These are phyloP conservation scores for Vanilla planifolia DNA, from an alignment of 106 monocot genomes.

Conservation along the genomic window DNA sequence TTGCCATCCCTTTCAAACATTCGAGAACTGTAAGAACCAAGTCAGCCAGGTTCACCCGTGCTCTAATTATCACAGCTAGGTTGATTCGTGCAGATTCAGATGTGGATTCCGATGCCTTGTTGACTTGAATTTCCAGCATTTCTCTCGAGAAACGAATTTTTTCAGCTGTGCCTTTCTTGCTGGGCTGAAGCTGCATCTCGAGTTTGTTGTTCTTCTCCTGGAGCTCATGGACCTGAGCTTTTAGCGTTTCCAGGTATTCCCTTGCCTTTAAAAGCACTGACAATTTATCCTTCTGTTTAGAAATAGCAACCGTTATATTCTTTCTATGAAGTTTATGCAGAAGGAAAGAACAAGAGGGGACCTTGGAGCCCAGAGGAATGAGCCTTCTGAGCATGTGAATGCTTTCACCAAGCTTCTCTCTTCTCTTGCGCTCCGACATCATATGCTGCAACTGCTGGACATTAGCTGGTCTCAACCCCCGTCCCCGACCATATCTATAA, in stretches of 20 bases:
- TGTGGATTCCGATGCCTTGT: slow-evolving; percentile 19
- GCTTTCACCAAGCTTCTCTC: slow-evolving; percentile 71
- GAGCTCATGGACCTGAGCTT: slow-evolving; percentile 16
- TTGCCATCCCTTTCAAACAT: slow-evolving; percentile 37
- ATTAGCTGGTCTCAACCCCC: slow-evolving; percentile 8
- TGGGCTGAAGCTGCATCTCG: slow-evolving; percentile 18
- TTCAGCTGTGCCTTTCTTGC: neutral
- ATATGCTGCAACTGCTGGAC: slow-evolving; percentile 64
- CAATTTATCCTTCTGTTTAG: slow-evolving; percentile 16
- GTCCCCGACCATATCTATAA: neutral
- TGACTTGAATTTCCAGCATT: slow-evolving; percentile 29
- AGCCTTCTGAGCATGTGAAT: slow-evolving; percentile 48
- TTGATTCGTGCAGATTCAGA: slow-evolving; percentile 18
- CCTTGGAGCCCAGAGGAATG: slow-evolving; percentile 68
- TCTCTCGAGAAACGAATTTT: slow-evolving; percentile 13
- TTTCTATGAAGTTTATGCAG: too few species aligned
- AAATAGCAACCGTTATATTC: too few species aligned
- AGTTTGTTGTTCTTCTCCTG: slow-evolving; percentile 37
- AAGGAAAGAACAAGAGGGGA: neutral
- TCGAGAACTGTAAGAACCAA: slow-evolving; percentile 43
- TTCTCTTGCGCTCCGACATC: slow-evolving; percentile 76
- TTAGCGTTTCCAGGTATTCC: slow-evolving; percentile 15
- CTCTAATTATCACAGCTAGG: slow-evolving; percentile 32
- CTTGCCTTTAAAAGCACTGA: slow-evolving; percentile 15
- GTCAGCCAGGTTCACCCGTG: slow-evolving; percentile 39